phyloP scores from a whole-genome alignment of 1,284 basidiomycete species.

The Tausonia pullulans region DNA sequence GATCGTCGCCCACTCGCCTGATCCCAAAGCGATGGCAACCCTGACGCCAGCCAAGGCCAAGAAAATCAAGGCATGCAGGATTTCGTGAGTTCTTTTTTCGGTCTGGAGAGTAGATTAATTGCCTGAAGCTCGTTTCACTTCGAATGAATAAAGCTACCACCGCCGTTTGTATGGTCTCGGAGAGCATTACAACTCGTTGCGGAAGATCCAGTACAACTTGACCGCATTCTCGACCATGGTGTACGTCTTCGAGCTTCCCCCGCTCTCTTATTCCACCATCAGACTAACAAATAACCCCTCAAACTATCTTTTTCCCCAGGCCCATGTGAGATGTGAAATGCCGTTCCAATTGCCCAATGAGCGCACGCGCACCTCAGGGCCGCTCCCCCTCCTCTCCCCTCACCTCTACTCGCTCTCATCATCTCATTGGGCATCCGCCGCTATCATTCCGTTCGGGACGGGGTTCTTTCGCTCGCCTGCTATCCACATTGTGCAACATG shows the following conservation, averaged over 20 bases:
- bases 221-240: slow-evolving; percentile 15
- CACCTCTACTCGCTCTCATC: no score
- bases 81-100: background rate
- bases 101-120: background rate
- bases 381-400: no score
- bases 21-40: slow-evolving; percentile 13
- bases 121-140: background rate
- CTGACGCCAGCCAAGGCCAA: background rate
- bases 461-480: no score
- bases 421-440: no score
- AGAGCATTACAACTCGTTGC: slow-evolving; percentile 15
- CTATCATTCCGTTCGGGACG: no score
- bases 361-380: no score
- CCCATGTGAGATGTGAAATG: no score
- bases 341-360: no score
- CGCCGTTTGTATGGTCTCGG: slow-evolving; percentile 13
- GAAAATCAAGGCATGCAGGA: slow-evolving; percentile 14
- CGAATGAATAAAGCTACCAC: background rate
- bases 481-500: no score
- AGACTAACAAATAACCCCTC: no score
- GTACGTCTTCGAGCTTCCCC: background rate
- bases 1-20: slow-evolving; percentile 16
- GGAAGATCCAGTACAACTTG: slow-evolving; percentile 12
- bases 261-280: background rate
- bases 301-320: no score